phyloP scores from a whole-genome alignment of 148 eudicot genomes.

The Cornus suecica region DNA sequence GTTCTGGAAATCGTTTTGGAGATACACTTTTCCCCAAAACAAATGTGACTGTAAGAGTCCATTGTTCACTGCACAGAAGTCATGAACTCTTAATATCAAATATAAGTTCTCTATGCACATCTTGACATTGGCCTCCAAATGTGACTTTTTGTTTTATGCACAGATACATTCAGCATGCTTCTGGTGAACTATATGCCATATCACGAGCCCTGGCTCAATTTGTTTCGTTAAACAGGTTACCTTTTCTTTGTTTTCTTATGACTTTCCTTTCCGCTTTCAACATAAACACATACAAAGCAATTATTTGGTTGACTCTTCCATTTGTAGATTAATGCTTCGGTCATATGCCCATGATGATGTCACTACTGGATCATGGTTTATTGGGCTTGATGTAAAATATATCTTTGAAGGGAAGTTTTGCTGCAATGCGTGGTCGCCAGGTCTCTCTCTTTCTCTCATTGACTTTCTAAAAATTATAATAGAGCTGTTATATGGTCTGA shows the following conservation, averaged over 20 bases:
- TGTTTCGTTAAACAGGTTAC: constrained; percentile 73
- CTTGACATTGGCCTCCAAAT: background rate
- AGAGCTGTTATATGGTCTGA: no score
- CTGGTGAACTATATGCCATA: constrained; percentile 77
- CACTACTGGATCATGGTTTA: constrained; percentile 89
- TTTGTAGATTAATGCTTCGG: constrained; percentile 63
- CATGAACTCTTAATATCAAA: background rate
- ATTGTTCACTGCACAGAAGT: background rate
- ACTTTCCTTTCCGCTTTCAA: background rate
- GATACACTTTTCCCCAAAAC: no score
- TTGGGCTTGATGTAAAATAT: constrained; percentile 82
- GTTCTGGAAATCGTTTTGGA: no score
- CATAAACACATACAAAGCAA: background rate
- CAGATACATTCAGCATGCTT: constrained; percentile 90
- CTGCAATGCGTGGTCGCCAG: constrained; percentile 85
- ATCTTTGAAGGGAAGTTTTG: constrained; percentile 79
- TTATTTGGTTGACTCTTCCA: constrained; percentile 10
- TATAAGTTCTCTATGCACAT: background rate
- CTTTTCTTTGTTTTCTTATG: background rate
- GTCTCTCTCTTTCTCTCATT: constrained; percentile 33
- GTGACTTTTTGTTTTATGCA: constrained; percentile 6
- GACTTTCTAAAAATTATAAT: background rate
- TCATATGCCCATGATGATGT: constrained; percentile 88
- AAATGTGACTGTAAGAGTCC: no score
- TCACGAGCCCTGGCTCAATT: constrained; percentile 85